phyloP scores from a whole-genome alignment of 2,329 filamentous ascomycete genomes.

The Ceratocystis colombiana region DNA sequence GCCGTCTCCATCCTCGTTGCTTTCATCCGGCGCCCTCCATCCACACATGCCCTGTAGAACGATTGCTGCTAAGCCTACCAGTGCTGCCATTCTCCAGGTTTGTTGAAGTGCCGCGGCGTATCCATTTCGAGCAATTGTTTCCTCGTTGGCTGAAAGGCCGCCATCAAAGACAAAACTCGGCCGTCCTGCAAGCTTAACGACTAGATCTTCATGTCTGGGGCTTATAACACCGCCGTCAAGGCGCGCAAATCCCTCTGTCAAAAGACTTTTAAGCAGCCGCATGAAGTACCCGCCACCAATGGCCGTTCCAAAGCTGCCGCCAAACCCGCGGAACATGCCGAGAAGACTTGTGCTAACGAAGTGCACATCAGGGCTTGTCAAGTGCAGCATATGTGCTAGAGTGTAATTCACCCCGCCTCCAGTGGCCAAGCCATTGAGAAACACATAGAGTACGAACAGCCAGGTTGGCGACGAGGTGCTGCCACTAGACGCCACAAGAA shows the following conservation, averaged over 20 bases:
- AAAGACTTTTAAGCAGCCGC: slow-evolving; percentile 45
- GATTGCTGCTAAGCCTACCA: slow-evolving; percentile 37
- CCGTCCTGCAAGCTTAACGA: slow-evolving; percentile 42
- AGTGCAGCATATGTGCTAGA: slow-evolving; percentile 66
- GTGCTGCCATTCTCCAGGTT: slow-evolving; percentile 41
- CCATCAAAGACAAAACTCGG: slow-evolving; percentile 42
- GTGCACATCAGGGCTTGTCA: slow-evolving; percentile 55
- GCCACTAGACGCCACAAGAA: slow-evolving; percentile 46
- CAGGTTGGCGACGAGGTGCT: slow-evolving; percentile 42
- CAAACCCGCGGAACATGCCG: slow-evolving; percentile 71
- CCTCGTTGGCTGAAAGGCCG: slow-evolving; percentile 36
- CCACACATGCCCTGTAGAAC: slow-evolving; percentile 43
- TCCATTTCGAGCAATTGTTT: slow-evolving; percentile 38
- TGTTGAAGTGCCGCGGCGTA: slow-evolving; percentile 40
- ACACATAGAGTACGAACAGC: slow-evolving; percentile 50
- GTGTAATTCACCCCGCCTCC: slow-evolving; percentile 71
- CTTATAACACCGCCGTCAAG: slow-evolving; percentile 37
- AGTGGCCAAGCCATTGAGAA: slow-evolving; percentile 61
- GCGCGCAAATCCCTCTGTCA: slow-evolving; percentile 47
- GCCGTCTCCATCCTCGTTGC: slow-evolving; percentile 24
- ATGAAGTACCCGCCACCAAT: slow-evolving; percentile 69
- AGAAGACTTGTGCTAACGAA: slow-evolving; percentile 67
- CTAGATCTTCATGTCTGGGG: slow-evolving; percentile 34
- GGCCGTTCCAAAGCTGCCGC: slow-evolving; percentile 68
- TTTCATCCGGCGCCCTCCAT: slow-evolving; percentile 40